phyloP scores from a whole-genome alignment of 257 asterid genomes.

The Nicotiana tabacum region DNA sequence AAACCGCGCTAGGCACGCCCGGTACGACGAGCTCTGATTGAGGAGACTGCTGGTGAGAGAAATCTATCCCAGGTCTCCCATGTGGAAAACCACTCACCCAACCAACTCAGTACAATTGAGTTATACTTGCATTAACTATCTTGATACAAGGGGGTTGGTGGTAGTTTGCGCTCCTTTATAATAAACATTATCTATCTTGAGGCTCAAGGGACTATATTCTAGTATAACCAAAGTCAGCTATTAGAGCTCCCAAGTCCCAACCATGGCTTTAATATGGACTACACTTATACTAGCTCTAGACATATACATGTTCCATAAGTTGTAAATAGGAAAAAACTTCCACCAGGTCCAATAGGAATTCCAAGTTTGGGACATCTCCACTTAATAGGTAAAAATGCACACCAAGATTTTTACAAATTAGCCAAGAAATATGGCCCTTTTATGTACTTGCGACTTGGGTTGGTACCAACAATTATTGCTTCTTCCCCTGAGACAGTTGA shows the following conservation, averaged over 20 bases:
- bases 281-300: neutral
- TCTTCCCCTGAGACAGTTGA: constrained; percentile 22
- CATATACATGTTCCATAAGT: neutral
- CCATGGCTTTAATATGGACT: neutral
- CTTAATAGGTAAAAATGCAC: constrained; percentile 20
- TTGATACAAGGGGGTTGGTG: neutral
- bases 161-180: neutral
- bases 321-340: neutral
- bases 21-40: no score
- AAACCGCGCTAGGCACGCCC: rapidly evolving
- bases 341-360: constrained; percentile 17
- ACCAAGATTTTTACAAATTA: constrained; percentile 11
- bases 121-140: neutral
- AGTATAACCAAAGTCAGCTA: neutral
- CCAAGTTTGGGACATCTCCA: constrained; percentile 23
- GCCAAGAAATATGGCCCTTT: constrained; percentile 22
- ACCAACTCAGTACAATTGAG: no score
- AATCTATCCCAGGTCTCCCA: no score
- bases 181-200: neutral
- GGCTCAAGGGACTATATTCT: neutral
- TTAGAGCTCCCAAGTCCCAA: neutral
- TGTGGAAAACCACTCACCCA: no score
- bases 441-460: constrained; percentile 16
- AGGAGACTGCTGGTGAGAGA: rapidly evolving
- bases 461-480: constrained; percentile 10